Percentiles rank a stretch among this genome's conserved stretches.
Conservation (phyloP, 331 rosid genomes). For the Quercus lobata region DNA sequence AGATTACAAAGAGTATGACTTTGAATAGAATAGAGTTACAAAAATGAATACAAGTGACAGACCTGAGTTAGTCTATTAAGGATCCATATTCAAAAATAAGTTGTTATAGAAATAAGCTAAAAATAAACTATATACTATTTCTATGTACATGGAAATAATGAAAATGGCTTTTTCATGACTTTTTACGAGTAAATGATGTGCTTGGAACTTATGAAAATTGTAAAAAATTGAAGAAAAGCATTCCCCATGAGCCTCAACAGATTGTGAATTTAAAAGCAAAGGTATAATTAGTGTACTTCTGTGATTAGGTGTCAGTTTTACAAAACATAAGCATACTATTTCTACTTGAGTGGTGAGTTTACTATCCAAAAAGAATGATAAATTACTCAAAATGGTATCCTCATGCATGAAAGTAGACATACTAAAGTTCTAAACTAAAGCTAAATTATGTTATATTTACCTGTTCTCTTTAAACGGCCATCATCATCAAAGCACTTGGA, state of each 20-base stretch:
- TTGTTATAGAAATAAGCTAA: too few species aligned
- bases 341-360: neutral
- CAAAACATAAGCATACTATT: neutral
- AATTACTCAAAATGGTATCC: neutral
- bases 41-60: too few species aligned
- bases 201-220: neutral
- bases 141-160: neutral
- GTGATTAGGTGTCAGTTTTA: too few species aligned
- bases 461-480: conserved; percentile 79
- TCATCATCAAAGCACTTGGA: conserved; percentile 76
- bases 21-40: too few species aligned
- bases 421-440: neutral
- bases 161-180: neutral
- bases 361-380: neutral
- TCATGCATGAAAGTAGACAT: neutral
- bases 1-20: too few species aligned
- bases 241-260: neutral
- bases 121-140: neutral
- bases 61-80: too few species aligned
- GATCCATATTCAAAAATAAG: too few species aligned
- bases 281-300: neutral
- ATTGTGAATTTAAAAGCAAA: neutral
- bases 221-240: neutral
- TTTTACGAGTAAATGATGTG: neutral
- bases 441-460: conserved; percentile 12